These are phyloP conservation scores for Fusarium sambucinum DNA, from an alignment of 2,329 filamentous ascomycete species.

Conservation along the genomic window DNA sequence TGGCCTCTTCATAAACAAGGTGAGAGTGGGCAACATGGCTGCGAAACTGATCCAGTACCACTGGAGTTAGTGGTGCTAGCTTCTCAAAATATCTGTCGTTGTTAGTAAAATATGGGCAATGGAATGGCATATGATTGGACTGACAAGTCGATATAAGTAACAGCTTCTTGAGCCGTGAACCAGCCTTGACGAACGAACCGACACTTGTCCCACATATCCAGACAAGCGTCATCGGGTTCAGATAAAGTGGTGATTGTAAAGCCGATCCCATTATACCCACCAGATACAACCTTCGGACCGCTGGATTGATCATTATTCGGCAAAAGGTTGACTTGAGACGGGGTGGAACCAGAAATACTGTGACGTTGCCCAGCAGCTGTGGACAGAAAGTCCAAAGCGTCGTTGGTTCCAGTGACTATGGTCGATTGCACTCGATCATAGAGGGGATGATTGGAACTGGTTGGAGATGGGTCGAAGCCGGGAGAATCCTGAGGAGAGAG, in stretches of 20 bases:
- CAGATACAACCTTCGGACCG: slow-evolving; percentile 6
- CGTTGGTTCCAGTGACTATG: slow-evolving; percentile 32
- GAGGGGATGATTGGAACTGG: slow-evolving; percentile 2
- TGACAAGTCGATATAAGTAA: slow-evolving; percentile 45
- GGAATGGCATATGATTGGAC: not conserved
- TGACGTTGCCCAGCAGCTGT: slow-evolving; percentile 24
- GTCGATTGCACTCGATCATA: slow-evolving; percentile 30
- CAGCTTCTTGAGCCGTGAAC: slow-evolving; percentile 47
- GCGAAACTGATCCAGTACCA: slow-evolving; percentile 19
- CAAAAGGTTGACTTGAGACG: slow-evolving; percentile 1
- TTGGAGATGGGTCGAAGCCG: slow-evolving; percentile 2
- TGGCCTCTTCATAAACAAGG: slow-evolving; percentile 35
- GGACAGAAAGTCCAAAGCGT: slow-evolving; percentile 34
- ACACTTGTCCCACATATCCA: slow-evolving; percentile 45
- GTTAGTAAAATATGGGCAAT: not conserved
- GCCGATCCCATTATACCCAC: slow-evolving; percentile 13
- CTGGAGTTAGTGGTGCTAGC: slow-evolving; percentile 9
- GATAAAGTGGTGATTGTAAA: slow-evolving; percentile 33
- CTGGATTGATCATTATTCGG: not conserved
- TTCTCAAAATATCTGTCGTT: slow-evolving; percentile 21
- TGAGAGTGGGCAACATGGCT: slow-evolving; percentile 22
- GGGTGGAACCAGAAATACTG: slow-evolving; percentile 13
- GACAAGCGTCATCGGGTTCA: slow-evolving; percentile 33
- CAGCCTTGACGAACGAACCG: slow-evolving; percentile 46
- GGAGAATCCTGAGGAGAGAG: not conserved